Conservation (phyloP, 371 early-diverging fungal genomes). For the Globomyces sp. region DNA sequence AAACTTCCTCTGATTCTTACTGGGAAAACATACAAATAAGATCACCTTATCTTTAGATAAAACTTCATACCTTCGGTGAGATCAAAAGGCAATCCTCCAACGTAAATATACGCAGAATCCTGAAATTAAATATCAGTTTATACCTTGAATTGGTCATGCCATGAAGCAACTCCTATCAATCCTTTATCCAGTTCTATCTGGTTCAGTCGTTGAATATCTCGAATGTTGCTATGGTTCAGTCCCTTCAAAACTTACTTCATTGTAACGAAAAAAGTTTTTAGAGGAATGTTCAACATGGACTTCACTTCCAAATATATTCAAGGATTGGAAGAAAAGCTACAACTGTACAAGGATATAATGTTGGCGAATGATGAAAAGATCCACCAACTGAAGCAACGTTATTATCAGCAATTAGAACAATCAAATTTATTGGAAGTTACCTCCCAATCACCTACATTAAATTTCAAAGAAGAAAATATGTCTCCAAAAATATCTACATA, state of each 20-base stretch:
- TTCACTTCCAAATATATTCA: no score
- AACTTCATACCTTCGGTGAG: slow-evolving; percentile 89
- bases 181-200: slow-evolving; percentile 34
- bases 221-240: slow-evolving; percentile 12
- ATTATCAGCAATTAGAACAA: no score
- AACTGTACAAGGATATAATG: no score
- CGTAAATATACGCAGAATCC: slow-evolving; percentile 86
- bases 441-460: no score
- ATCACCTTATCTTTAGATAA: slow-evolving; percentile 77
- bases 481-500: no score
- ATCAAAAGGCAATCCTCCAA: slow-evolving; percentile 81
- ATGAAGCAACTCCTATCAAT: slow-evolving; percentile 56
- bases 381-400: no score
- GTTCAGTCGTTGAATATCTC: slow-evolving; percentile 39
- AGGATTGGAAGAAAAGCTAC: no score
- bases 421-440: no score
- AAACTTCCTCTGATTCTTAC: neutral
- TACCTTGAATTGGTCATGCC: slow-evolving; percentile 85
- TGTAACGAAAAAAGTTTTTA: neutral
- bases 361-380: no score
- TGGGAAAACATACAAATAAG: slow-evolving; percentile 15
- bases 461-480: no score
- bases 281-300: no score
- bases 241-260: neutral
- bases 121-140: neutral